Conservation (phyloP, 306 rosid species). For the peach (Prunus persica) region DNA sequence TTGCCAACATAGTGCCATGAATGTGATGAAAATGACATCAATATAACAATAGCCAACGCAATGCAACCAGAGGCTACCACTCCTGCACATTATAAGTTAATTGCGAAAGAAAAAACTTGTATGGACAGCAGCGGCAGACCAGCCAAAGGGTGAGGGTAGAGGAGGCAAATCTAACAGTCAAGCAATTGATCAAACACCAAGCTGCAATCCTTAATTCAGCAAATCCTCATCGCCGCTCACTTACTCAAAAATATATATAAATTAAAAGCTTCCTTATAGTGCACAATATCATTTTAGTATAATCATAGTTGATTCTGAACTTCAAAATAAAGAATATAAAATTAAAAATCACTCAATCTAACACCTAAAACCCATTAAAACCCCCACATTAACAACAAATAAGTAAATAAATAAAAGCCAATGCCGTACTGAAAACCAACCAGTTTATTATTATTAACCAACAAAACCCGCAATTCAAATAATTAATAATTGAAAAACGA, state of each 20-base stretch:
- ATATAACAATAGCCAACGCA: background rate
- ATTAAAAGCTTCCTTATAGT: background rate
- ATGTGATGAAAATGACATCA: background rate
- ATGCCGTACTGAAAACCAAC: slow-evolving; percentile 30
- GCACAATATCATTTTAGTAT: background rate
- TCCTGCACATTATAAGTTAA: background rate
- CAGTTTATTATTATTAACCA: slow-evolving; percentile 11
- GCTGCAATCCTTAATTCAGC: background rate
- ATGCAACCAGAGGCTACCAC: slow-evolving; percentile 3
- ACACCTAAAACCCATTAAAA: slow-evolving; percentile 20
- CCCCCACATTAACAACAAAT: slow-evolving; percentile 6
- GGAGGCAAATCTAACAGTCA: background rate
- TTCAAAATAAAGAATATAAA: background rate
- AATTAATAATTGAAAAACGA: background rate
- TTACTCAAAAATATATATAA: background rate
- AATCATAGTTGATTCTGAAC: background rate
- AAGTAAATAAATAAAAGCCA: slow-evolving; percentile 18
- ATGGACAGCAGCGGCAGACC: background rate
- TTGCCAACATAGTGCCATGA: background rate
- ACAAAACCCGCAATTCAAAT: slow-evolving; percentile 2
- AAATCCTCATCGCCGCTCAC: slow-evolving; percentile 1
- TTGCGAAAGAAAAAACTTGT: background rate
- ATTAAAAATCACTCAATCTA: background rate
- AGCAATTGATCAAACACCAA: slow-evolving; percentile 2
- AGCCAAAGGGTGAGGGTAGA: background rate